Conservation (phyloP, 2,329 filamentous ascomycete genomes). For the Trichoderma hamatum region DNA sequence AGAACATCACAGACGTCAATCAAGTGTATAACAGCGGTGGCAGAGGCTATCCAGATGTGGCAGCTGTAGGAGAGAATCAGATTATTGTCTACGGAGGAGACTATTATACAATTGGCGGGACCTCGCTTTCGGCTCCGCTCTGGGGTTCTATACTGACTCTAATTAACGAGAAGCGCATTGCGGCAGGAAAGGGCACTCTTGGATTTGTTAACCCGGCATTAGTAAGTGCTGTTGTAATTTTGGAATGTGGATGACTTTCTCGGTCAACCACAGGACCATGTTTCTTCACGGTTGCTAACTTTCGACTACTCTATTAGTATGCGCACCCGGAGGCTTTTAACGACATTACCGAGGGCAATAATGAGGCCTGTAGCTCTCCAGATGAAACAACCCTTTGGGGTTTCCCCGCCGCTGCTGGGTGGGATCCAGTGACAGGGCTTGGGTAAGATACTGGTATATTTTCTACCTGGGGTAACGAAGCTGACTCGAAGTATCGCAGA, state of each 20-base stretch:
- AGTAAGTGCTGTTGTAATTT: background rate
- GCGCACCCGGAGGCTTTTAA: background rate
- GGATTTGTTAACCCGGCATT: constrained; percentile 6
- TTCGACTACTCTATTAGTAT: background rate
- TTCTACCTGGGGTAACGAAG: background rate
- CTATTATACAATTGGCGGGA: constrained; percentile 51
- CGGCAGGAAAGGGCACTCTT: constrained; percentile 30
- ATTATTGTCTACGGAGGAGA: constrained; percentile 48
- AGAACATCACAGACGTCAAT: constrained; percentile 38
- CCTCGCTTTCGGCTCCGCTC: constrained; percentile 44
- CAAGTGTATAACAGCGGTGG: constrained; percentile 49
- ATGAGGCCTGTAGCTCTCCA: constrained; percentile 18
- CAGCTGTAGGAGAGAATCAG: constrained; percentile 47
- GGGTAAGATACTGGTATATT: background rate
- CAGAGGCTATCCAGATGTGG: constrained; percentile 52
- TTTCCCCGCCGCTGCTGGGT: constrained; percentile 10
- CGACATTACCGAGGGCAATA: constrained; percentile 26
- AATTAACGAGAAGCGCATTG: constrained; percentile 34
- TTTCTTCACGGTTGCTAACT: background rate
- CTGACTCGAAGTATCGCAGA: background rate
- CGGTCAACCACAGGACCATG: background rate
- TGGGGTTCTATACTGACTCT: constrained; percentile 38
- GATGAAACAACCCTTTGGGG: constrained; percentile 1
- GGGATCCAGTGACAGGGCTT: constrained; percentile 14
- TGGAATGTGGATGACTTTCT: background rate